phyloP scores from a whole-genome alignment of 495 filamentous ascomycete genomes.

The Neurospora sp. region DNA sequence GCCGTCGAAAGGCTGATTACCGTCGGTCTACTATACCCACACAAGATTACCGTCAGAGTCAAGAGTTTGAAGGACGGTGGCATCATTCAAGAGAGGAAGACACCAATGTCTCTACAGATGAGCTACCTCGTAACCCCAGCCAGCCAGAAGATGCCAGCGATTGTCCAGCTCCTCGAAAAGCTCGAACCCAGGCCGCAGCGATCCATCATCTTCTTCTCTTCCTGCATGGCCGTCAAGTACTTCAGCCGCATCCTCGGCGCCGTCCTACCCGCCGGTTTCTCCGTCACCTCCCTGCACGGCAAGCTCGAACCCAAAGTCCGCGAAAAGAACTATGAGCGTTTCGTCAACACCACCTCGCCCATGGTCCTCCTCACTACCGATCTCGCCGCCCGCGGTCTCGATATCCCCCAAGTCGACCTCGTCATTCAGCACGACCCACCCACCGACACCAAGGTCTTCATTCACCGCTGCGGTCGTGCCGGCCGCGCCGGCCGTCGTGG shows the following conservation, averaged over 20 bases:
- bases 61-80: conserved; percentile 49
- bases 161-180: conserved; percentile 58
- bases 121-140: conserved; percentile 69
- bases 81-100: conserved; percentile 71
- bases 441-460: conserved; percentile 85
- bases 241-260: conserved; percentile 65
- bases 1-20: conserved; percentile 86
- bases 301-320: conserved; percentile 71
- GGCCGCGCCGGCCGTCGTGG: conserved; percentile 82
- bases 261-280: conserved; percentile 52
- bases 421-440: conserved; percentile 91
- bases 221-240: conserved; percentile 92
- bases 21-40: conserved; percentile 85
- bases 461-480: conserved; percentile 89
- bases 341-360: conserved; percentile 57
- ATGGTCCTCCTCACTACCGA: conserved; percentile 65
- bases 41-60: conserved; percentile 87
- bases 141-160: conserved; percentile 62
- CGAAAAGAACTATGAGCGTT: conserved; percentile 27
- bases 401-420: conserved; percentile 90
- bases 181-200: conserved; percentile 66
- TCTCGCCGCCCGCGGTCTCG: conserved; percentile 67
- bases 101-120: conserved; percentile 84
- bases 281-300: conserved; percentile 74
- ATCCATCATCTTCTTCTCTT: conserved; percentile 89